Base-by-base conservation (phyloP, 805 yeast species). In the Hanseniaspora pseudoguilliermondii region DNA sequence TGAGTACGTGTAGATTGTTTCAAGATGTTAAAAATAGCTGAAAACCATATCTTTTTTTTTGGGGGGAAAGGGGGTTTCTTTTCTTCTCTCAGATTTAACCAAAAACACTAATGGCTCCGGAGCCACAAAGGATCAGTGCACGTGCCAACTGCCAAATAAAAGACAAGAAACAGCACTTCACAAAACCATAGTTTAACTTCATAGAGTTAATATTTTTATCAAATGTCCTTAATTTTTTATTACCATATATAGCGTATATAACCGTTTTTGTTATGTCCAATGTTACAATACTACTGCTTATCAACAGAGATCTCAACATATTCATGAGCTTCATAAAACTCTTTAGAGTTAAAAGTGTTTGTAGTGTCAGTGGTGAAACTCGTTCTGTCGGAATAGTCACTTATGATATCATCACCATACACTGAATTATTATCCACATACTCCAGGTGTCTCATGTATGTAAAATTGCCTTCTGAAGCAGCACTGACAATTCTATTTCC, bases 301-400 rank as follows among this genome's bases (percentile, higher is more conserved):
- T n/a, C 25, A 18, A 46, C 11, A 10, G 39, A 20, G 11, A 46
- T 13, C 23, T 34, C 23, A 18, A 46, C 40, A n/a, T 46, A 46
- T 6, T 51, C 55, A 7, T 25, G 38, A 23, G 55, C 43, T 35
- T 51, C 55, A 25, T 43, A 43, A 32, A 32, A 51, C 36, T 51
- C 48, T 16, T 25, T 43, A 21, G 55, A 42, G n/a, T 42, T 43
- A 25, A 23, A 51, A 7, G 48, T 41, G 23, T 38, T 50, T 20
- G 32, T 18, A 6, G 44, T 49, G 29, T 29, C n/a, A 9, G 25
- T 40, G 9, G 47, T 41, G 13, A 46, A 46, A 18, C 40, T 46
- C 13, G 49, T 46, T 46, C 39, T 32, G 32, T 46, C 49, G 7
- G 49, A 46, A 27, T 46, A 46, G 16, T 34, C 49, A 34, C 49